Base-by-base conservation (phyloP, 345 rosid species). In the Trapa bicornis region DNA sequence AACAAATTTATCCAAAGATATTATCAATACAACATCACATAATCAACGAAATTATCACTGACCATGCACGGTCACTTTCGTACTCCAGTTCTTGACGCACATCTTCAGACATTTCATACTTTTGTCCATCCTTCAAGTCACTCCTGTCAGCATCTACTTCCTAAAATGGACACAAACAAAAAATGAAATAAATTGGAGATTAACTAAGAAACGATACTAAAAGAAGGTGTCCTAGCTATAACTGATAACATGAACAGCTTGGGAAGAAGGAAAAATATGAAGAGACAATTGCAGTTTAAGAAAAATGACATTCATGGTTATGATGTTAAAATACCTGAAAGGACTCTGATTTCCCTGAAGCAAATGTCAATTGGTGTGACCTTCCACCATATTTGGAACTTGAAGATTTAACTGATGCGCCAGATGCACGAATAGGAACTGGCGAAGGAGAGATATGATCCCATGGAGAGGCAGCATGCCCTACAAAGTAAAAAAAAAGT, bases 391-490 rank as follows among this genome's bases (percentile, higher is more conserved):
- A 71, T 76, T 88, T 82, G 76, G 96, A 87, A 74, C 77, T 79
- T 39, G 96, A 86, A 65, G 91, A 84, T 84, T 75, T 89, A 57
- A 75, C 72, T 7, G 89, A 91, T 63, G 86, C 80, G 66, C 97
- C 99, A 79, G 95, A 85, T 11, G 97, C 96, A 47, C 96, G 95
- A 69, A 91, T 87, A 39, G 97, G 95, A 83, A 88, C 81, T 66
- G 99, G 99, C 43, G 96, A 91, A 65, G 99, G 97, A 75, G 96
- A 87, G 62, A 86, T 75, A 36, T 81, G 80, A 75, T 94, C 99
- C 99, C 99, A 94, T 41, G 96, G 95, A 75, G 99, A 93, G 61
- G 86, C 88, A 66, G 83, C 70, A 69, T 82, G 68, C 74, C 76
- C 97, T 83, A 76, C 41, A 53, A 37, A 67, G 48, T 17, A 53